A percentile compares a stretch with the other conserved stretches of the same genome.
Evolutionary conservation across 1,139 yeast genomes (phyloP).

Genomic region (Candida gigantensis): DNA sequence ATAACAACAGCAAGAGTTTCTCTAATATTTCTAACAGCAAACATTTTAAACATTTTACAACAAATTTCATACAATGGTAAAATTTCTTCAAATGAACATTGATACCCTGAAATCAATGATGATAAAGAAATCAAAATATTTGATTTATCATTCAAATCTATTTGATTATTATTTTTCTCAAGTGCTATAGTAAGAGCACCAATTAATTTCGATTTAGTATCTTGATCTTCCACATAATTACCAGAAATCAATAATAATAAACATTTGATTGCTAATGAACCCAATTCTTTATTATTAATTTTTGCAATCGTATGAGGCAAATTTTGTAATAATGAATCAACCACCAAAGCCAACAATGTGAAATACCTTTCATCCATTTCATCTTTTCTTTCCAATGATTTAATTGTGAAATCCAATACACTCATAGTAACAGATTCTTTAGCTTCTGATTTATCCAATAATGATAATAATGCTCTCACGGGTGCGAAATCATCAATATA

Average conservation of each 20-base stretch:
- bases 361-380: slow-evolving; percentile 45
- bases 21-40: slow-evolving; percentile 63
- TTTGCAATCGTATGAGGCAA: slow-evolving; percentile 52
- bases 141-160: slow-evolving; percentile 56
- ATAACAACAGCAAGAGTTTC: slow-evolving; percentile 61
- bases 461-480: slow-evolving; percentile 53
- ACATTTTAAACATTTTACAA: slow-evolving; percentile 60
- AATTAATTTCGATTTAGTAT: slow-evolving; percentile 56
- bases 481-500: slow-evolving; percentile 59
- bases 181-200: slow-evolving; percentile 62
- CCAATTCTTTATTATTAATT: slow-evolving; percentile 49
- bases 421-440: slow-evolving; percentile 66
- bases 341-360: slow-evolving; percentile 54
- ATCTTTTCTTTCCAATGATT: slow-evolving; percentile 35
- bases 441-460: slow-evolving; percentile 55
- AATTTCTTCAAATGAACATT: slow-evolving; percentile 56
- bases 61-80: slow-evolving; percentile 54
- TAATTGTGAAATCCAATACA: slow-evolving; percentile 58
- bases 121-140: slow-evolving; percentile 62
- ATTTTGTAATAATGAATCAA: slow-evolving; percentile 53
- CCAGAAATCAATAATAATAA: slow-evolving; percentile 59
- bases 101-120: slow-evolving; percentile 52
- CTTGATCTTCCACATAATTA: slow-evolving; percentile 58
- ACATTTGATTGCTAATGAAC: slow-evolving; percentile 53
- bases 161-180: slow-evolving; percentile 59